A percentile compares a stretch with the other conserved stretches of the same genome.
phyloP scores from a whole-genome alignment of 148 eudicot species.

The Rheum nobile region DNA sequence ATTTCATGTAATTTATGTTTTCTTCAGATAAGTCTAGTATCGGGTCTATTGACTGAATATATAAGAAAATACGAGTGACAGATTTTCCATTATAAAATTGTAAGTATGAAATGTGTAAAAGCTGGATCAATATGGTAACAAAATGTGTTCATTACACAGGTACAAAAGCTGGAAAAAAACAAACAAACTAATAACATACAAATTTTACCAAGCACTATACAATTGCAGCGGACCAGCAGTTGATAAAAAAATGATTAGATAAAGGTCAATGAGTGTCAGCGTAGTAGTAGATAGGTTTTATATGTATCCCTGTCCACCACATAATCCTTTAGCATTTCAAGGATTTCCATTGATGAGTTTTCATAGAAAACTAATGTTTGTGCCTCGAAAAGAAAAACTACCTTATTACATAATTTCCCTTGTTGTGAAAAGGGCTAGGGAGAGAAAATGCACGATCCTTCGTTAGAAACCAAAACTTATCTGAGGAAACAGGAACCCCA shows the following conservation, averaged over 20 bases:
- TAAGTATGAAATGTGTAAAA: not conserved
- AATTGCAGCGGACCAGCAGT: not conserved
- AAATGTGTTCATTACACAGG: not conserved
- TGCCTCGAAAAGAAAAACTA: slow-evolving; percentile 16
- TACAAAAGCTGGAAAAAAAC: not conserved
- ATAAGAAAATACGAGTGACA: not conserved
- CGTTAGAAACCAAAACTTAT: slow-evolving; percentile 78
- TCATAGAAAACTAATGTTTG: not conserved
- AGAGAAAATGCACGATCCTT: slow-evolving; percentile 56
- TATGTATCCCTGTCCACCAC: not conserved
- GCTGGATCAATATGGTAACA: not conserved
- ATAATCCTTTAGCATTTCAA: not conserved
- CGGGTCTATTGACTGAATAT: not conserved
- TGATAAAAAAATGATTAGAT: not conserved
- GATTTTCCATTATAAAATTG: not conserved
- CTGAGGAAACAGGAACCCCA: slow-evolving; percentile 73
- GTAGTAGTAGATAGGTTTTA: not conserved
- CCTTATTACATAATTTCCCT: slow-evolving; percentile 95
- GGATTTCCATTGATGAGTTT: not conserved
- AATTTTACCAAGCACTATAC: not conserved
- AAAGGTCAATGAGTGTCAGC: not conserved
- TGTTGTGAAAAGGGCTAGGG: slow-evolving; percentile 84
- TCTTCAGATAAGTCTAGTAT: not conserved
- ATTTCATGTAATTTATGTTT: not conserved
- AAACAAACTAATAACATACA: not conserved